Percentiles rank a stretch among this genome's conserved stretches.
Evolutionary conservation across 78 protist species (phyloP).

Genomic region (Dictyostelium capitatum): DNA sequence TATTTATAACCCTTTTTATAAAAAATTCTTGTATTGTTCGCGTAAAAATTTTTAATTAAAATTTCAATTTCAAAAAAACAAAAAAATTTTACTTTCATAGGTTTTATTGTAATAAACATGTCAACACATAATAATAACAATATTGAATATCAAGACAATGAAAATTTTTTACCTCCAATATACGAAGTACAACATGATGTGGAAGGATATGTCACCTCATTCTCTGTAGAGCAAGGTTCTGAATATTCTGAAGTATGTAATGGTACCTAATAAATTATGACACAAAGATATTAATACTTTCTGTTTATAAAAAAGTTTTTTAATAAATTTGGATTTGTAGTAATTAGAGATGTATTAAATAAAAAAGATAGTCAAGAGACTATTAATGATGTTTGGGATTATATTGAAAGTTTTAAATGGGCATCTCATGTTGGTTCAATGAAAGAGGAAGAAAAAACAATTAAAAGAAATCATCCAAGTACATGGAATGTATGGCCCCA

Average conservation of each 20-base stretch:
- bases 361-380: conserved; percentile 47
- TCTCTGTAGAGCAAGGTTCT: conserved; percentile 39
- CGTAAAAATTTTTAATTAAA: neutral
- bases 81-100: no score
- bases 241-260: conserved; percentile 39
- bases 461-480: conserved; percentile 47
- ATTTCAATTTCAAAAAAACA: neutral
- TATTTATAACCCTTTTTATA: no score
- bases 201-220: conserved; percentile 38
- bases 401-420: conserved; percentile 35
- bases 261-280: neutral
- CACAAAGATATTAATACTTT: neutral
- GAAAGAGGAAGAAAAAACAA: neutral
- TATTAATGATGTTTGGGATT: conserved; percentile 75
- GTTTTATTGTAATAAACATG: no score
- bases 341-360: conserved; percentile 73
- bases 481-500: conserved; percentile 61
- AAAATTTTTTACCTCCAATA: conserved; percentile 9
- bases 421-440: neutral
- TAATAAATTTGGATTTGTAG: conserved; percentile 74
- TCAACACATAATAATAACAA: neutral
- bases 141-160: conserved; percentile 11
- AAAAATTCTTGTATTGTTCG: no score
- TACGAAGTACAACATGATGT: conserved; percentile 30
- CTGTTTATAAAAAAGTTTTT: conserved; percentile 48